Evolutionary conservation across 1,284 basidiomycete genomes (phyloP), one percentile per base, ranked within the genome.

Genomic region (Exobasidium rhododendri): DNA sequence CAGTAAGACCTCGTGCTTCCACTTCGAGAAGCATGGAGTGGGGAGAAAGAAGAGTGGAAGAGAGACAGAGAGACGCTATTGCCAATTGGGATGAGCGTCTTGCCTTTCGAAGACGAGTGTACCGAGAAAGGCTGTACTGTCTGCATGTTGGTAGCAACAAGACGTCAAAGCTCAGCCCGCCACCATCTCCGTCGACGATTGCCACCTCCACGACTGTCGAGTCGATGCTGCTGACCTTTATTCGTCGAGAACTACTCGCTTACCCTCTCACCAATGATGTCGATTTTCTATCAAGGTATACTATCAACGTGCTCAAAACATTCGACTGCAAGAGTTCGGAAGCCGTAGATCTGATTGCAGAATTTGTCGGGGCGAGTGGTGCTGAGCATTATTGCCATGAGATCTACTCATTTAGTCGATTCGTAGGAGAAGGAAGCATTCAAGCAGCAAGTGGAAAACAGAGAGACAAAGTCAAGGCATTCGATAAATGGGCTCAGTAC

Each of bases 231-330:
- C 67, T 67, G 57, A 66, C 65, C 50, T 80, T 80, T 58, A 51
- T 76, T 4, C 58, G 75, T 0, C 61, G 80, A 14, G 80, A 81
- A 65, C 63, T 81, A 7, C 63, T 62, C 32, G 66, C 75, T 0
- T 79, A 77, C 55, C 52, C 52, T 20, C 20, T 55, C 11, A 45
- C 56, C 2, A 47, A 46, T n/a, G 80, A 81, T 64, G 62, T 70
- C 35, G 63, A 72, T 13, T 81, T 80, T 56, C 57, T 80, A 1
- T 69, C 68, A 6, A 67, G 67, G 17, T 81, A 81, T 66, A 55
- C 74, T 31, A 30, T 71, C 45, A 65, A 65, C 24, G 67, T 79
- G 44, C 57, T 73, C 4, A 71, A 75, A 26, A 69, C 74, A 52
- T 70, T 77, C 28, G 72, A 71, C 45, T 61, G 80, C 2, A 59